Conservation (phyloP, 2,329 filamentous ascomycete species). For the Emmonsiellopsis sp. region DNA sequence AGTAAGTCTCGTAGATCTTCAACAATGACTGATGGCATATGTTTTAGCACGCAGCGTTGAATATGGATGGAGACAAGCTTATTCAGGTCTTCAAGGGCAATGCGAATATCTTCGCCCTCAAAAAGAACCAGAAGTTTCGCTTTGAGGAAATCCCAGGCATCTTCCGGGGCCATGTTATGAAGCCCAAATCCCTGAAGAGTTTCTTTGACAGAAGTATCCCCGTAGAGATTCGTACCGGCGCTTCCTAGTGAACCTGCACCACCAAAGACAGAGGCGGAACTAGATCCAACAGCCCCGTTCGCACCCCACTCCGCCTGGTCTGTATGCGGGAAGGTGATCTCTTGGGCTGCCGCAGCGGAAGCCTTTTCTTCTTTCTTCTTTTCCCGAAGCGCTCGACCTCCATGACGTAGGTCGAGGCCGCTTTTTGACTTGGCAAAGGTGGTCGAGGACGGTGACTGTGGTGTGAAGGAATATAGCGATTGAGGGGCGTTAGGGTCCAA, state of each 20-base stretch:
- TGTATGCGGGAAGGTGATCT: conserved; percentile 17
- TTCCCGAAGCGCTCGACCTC: conserved; percentile 64
- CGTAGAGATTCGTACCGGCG: conserved; percentile 15
- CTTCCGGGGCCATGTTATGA: conserved; percentile 58
- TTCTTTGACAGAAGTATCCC: conserved; percentile 31
- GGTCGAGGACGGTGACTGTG: conserved; percentile 50
- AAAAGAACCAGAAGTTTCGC: conserved; percentile 55
- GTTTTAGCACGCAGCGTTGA: conserved; percentile 52
- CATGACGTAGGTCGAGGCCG: conserved; percentile 68
- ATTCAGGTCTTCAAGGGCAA: conserved; percentile 58
- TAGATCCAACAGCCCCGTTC: conserved; percentile 16
- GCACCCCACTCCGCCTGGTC: conserved; percentile 26
- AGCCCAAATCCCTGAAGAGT: conserved; percentile 48
- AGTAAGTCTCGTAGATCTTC: conserved; percentile 54
- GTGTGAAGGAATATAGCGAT: conserved; percentile 57
- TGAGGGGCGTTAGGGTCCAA: conserved; percentile 54
- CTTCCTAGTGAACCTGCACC: conserved; percentile 29
- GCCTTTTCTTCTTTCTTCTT: conserved; percentile 66
- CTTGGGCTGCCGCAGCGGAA: conserved; percentile 13
- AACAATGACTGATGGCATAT: conserved; percentile 49
- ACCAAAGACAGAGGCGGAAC: conserved; percentile 21
- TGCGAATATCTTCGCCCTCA: conserved; percentile 54
- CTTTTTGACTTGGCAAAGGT: conserved; percentile 75
- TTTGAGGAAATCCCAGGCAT: conserved; percentile 58
- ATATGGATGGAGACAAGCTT: conserved; percentile 53